These are phyloP conservation scores for Phialophora chinensis DNA, from an alignment of 2,329 filamentous ascomycete genomes.

Conservation along the genomic window DNA sequence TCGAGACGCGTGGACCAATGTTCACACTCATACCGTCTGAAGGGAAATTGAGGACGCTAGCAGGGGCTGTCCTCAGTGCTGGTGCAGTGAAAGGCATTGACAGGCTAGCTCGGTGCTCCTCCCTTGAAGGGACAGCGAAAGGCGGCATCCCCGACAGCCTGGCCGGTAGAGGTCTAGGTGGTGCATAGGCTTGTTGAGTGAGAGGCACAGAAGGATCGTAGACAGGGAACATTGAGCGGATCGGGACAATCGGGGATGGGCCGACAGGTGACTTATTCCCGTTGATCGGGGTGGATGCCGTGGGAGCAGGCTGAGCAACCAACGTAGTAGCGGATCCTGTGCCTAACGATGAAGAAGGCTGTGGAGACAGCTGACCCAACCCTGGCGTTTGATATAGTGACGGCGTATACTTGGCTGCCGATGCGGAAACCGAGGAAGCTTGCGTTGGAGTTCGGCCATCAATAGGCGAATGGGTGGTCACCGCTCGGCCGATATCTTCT, in stretches of 20 bases:
- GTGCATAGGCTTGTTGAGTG: conserved; percentile 47
- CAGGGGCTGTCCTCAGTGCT: conserved; percentile 50
- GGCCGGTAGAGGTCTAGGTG: conserved; percentile 38
- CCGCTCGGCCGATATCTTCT: conserved; percentile 37
- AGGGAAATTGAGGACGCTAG: conserved; percentile 51
- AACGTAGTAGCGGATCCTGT: conserved; percentile 35
- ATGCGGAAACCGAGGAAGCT: conserved; percentile 16
- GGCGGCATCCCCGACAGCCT: conserved; percentile 23
- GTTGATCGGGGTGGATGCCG: not conserved
- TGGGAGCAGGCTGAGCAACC: conserved; percentile 18
- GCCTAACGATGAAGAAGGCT: conserved; percentile 28
- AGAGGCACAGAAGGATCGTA: conserved; percentile 50
- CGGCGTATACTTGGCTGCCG: conserved; percentile 35
- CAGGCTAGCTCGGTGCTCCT: conserved; percentile 43
- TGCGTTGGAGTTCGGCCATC: conserved; percentile 35
- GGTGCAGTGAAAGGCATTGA: conserved; percentile 39
- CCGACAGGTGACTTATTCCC: conserved; percentile 25
- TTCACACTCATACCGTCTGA: conserved; percentile 45
- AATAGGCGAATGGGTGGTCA: conserved; percentile 38
- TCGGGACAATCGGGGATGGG: conserved; percentile 46
- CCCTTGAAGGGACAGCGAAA: conserved; percentile 31
- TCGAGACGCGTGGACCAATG: conserved; percentile 46
- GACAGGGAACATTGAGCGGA: conserved; percentile 54
- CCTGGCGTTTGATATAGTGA: conserved; percentile 30
- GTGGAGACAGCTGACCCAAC: conserved; percentile 29